phyloP scores from a whole-genome alignment of 2,329 filamentous ascomycete genomes.

The Karstenula rhodostoma region DNA sequence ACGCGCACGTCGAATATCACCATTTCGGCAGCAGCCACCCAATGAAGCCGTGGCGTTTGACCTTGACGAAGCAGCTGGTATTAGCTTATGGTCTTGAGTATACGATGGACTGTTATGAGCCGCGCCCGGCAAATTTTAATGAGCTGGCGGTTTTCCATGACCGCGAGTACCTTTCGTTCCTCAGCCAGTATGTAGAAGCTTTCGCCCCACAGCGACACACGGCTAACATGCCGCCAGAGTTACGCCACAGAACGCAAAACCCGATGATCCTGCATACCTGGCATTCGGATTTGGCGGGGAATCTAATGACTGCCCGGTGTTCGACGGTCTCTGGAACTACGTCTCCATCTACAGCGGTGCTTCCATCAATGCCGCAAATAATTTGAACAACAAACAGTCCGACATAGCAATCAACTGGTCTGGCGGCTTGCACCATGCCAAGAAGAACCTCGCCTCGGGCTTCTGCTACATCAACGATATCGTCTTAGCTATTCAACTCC shows the following conservation, averaged over 20 bases:
- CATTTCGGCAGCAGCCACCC: slow-evolving; percentile 97
- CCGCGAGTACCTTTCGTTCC: slow-evolving; percentile 88
- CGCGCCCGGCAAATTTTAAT: slow-evolving; percentile 83
- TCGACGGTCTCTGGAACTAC: slow-evolving; percentile 94
- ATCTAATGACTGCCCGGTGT: slow-evolving; percentile 86
- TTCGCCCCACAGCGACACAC: neutral
- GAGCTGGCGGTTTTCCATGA: slow-evolving; percentile 89
- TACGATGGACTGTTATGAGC: slow-evolving; percentile 93
- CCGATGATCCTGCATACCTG: slow-evolving; percentile 52
- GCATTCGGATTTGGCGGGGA: slow-evolving; percentile 83
- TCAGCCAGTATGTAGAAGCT: slow-evolving; percentile 58
- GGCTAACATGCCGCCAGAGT: slow-evolving; percentile 38
- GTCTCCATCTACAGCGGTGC: slow-evolving; percentile 92
- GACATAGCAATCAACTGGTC: slow-evolving; percentile 99
- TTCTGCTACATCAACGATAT: slow-evolving; percentile 99
- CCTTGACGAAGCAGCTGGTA: slow-evolving; percentile 92
- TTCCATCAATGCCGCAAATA: slow-evolving; percentile 88
- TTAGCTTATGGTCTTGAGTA: slow-evolving; percentile 95
- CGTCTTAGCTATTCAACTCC: slow-evolving; percentile 88
- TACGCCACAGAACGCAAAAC: slow-evolving; percentile 57
- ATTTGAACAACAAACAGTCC: slow-evolving; percentile 83
- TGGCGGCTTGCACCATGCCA: slow-evolving; percentile 94
- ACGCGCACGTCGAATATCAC: slow-evolving; percentile 92
- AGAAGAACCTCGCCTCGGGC: slow-evolving; percentile 89
- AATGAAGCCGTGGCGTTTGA: slow-evolving; percentile 99